Evolutionary conservation across 192 early-diverging fungal species (phyloP).

Genomic region (Entomortierella lignicola): DNA sequence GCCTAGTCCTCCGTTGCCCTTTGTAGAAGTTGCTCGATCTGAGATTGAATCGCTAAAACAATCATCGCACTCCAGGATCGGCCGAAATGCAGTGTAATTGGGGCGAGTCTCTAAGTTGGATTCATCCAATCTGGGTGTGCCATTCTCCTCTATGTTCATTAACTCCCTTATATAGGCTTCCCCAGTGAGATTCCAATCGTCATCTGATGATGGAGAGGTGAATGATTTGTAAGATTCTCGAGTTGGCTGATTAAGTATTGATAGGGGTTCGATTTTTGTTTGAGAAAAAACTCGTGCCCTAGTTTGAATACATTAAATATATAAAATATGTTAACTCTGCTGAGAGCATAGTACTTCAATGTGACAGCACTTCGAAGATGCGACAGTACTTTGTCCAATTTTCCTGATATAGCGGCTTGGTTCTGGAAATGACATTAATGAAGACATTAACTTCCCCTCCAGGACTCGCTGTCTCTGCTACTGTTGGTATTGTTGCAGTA

Average conservation of each 20-base stretch:
- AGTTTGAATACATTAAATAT: neutral
- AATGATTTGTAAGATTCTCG: conserved; percentile 8
- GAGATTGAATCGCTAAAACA: neutral
- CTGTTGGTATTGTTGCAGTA: neutral
- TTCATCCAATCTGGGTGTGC: neutral
- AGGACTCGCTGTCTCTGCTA: neutral
- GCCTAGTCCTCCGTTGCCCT: neutral
- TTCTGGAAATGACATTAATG: conserved; percentile 48
- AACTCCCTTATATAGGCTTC: conserved; percentile 38
- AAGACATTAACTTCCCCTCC: conserved; percentile 47
- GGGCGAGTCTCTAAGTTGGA: neutral
- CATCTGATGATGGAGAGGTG: conserved; percentile 25
- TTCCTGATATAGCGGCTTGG: conserved; percentile 24
- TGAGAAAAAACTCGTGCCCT: conserved; percentile 39
- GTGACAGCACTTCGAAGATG: no score
- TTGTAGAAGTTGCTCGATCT: neutral
- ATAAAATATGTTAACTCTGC: neutral
- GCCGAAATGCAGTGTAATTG: conserved; percentile 26
- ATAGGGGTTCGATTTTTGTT: neutral
- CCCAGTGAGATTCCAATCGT: conserved; percentile 44
- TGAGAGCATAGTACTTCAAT: neutral
- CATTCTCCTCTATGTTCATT: conserved; percentile 9
- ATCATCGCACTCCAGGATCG: conserved; percentile 42
- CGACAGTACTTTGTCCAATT: conserved; percentile 32
- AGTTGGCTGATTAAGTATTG: neutral